A percentile compares a stretch with the other conserved stretches of the same genome.
Conservation (phyloP, 2,329 filamentous ascomycete species). For the Curvularia eragrostidis region DNA sequence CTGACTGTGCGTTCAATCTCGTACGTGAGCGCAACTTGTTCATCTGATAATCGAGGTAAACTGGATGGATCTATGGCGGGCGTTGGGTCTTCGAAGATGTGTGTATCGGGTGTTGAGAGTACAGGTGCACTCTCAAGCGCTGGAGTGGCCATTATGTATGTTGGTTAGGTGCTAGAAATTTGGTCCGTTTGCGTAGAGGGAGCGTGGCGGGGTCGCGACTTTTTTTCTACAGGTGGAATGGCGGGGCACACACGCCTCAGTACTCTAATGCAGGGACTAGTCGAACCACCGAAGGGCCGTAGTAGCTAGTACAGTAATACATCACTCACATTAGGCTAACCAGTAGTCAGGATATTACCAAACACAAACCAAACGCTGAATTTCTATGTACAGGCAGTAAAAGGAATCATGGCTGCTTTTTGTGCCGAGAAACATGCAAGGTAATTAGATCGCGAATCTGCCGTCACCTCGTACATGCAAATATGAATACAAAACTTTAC, state of each 20-base stretch:
- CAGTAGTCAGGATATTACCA: background rate
- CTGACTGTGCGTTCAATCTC: slow-evolving; percentile 80
- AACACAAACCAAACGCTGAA: background rate
- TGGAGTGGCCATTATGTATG: slow-evolving; percentile 35
- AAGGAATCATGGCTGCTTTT: slow-evolving; percentile 12
- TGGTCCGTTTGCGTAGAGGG: slow-evolving; percentile 7
- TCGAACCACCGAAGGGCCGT: slow-evolving; percentile 18
- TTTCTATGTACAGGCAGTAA: slow-evolving; percentile 13
- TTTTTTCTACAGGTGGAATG: slow-evolving; percentile 21
- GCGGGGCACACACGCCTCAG: slow-evolving; percentile 18
- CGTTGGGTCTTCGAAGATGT: slow-evolving; percentile 64
- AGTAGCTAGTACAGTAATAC: slow-evolving; percentile 8
- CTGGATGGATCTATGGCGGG: slow-evolving; percentile 49
- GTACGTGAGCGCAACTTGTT: slow-evolving; percentile 78
- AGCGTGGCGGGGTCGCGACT: slow-evolving; percentile 25
- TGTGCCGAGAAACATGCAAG: slow-evolving; percentile 1
- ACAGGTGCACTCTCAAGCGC: slow-evolving; percentile 57
- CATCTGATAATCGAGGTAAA: slow-evolving; percentile 60
- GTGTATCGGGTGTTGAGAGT: slow-evolving; percentile 68
- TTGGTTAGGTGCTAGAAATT: background rate
- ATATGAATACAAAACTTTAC: slow-evolving; percentile 10
- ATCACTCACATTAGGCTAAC: slow-evolving; percentile 15
- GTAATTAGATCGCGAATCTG: background rate
- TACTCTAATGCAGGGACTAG: slow-evolving; percentile 13
- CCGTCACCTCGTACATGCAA: background rate